Evolutionary conservation across 768 basidiomycete species (phyloP).

Genomic region (Pleurotus sapidus): DNA sequence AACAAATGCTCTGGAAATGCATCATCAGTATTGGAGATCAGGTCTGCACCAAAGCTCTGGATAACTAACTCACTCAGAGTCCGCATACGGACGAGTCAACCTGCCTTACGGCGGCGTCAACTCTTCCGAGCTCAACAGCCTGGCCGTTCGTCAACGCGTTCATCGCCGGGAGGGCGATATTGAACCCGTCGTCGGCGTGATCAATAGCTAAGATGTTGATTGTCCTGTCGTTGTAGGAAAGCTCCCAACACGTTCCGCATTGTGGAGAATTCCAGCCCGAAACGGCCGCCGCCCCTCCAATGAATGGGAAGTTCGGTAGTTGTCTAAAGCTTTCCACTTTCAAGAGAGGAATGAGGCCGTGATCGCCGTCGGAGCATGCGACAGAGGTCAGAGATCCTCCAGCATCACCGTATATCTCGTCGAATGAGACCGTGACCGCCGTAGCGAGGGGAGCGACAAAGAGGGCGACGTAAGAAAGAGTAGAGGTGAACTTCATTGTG

Average conservation of each 20-base stretch:
- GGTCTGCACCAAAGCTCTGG: too few relatives aligned
- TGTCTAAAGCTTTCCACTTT: constrained; percentile 46
- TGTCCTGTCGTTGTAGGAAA: constrained; percentile 42
- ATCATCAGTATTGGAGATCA: too few relatives aligned
- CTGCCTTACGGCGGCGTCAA: constrained; percentile 38
- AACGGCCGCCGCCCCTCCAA: constrained; percentile 54
- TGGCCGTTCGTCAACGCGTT: constrained; percentile 46
- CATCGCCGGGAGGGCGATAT: constrained; percentile 50
- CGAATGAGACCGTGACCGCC: constrained; percentile 35
- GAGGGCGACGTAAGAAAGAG: constrained; percentile 1
- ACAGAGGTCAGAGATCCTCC: constrained; percentile 35
- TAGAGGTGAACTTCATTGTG: not conserved
- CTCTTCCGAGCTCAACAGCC: constrained; percentile 44
- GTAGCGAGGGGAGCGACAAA: constrained; percentile 17
- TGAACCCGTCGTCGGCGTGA: constrained; percentile 42
- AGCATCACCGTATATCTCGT: constrained; percentile 47
- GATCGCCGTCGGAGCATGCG: constrained; percentile 45
- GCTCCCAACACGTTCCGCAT: constrained; percentile 61
- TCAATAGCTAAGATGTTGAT: constrained; percentile 55
- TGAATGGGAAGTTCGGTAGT: constrained; percentile 56
- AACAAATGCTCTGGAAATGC: too few relatives aligned
- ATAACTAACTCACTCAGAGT: constrained; percentile 19
- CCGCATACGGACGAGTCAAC: constrained; percentile 50
- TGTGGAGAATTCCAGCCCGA: constrained; percentile 45
- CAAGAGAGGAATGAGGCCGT: constrained; percentile 43